Base-by-base conservation (phyloP, 1,139 yeast species). In the Pichia sp. region DNA sequence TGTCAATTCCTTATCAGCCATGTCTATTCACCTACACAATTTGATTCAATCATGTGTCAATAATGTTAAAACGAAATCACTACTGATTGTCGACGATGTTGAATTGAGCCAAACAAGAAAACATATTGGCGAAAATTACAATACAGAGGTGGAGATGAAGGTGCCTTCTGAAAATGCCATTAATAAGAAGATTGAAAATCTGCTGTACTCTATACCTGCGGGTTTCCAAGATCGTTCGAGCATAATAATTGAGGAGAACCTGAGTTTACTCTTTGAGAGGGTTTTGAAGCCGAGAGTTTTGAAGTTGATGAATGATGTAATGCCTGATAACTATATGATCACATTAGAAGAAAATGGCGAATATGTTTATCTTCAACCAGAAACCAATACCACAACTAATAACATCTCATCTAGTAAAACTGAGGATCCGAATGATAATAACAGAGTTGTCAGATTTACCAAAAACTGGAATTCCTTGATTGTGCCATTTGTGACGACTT, bases 401-500 rank as follows among this genome's bases (percentile, higher is more conserved):
- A 33, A 37, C 3, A 27, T 9, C 9, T 16, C 23, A 5, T 33
- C 26, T 5, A 36, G 11, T 27, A 42, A 33, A 7, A 16, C 27
- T 7, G 23, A 32, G 16, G 36, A 28, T 3, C 10, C 26, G 5
- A 31, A 32, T 4, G 64, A 62, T 2, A 37, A 29, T 4, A 27
- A 16, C 29, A 37, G 32, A 27, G 39, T 50, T 8, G 47, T 67
- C 7, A 69, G 65, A 38, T 85, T 87, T 55, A 67, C 77, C 27
- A 65, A 63, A 23, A 75, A 75, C 29, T 88, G 96, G 95, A 74
- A 73, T 41, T 58, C 69, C 1, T 57, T 85, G 41, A 72, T 85
- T 48, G 64, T 69, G 6, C 95, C 95, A 3, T 86, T 81, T 58
- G 68, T 72, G 44, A 79, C 76, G 46, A 74, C 71, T 53, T 41